Evolutionary conservation across 1,139 yeast species (phyloP).

Genomic region (Diutina ranongensis): DNA sequence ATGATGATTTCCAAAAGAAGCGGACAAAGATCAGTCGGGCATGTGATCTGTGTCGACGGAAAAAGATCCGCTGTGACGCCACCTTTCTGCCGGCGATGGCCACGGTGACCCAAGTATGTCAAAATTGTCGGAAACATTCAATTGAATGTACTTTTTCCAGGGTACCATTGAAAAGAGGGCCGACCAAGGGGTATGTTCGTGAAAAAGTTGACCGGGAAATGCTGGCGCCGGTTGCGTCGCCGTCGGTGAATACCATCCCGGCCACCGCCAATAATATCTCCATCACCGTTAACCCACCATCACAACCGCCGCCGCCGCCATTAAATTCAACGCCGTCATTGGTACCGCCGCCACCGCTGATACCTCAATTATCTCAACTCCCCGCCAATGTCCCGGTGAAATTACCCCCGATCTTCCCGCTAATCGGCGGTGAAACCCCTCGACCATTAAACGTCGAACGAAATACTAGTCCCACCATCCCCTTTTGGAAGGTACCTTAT

Average conservation of each 20-base stretch:
- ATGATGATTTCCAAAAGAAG: constrained; percentile 27
- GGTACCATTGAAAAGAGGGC: constrained; percentile 66
- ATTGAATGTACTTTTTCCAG: constrained; percentile 55
- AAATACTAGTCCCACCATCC: constrained; percentile 24
- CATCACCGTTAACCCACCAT: neutral
- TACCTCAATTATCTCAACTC: neutral
- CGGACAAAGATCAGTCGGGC: constrained; percentile 60
- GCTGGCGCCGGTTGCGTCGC: neutral
- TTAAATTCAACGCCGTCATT: neutral
- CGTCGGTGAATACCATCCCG: neutral
- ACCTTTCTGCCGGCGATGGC: constrained; percentile 30
- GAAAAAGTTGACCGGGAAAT: constrained; percentile 11
- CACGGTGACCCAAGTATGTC: constrained; percentile 38
- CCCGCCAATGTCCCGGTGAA: constrained; percentile 13
- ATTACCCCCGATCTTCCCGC: constrained; percentile 16
- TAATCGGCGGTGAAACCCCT: constrained; percentile 5
- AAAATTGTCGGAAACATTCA: constrained; percentile 42
- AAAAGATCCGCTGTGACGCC: constrained; percentile 56
- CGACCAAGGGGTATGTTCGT: constrained; percentile 55
- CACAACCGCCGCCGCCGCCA: neutral
- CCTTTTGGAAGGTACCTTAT: constrained; percentile 41
- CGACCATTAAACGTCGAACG: constrained; percentile 9
- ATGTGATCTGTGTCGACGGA: constrained; percentile 56
- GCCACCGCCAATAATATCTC: too few relatives aligned
- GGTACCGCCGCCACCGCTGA: neutral